phyloP scores from a whole-genome alignment of 1,284 basidiomycete genomes.

The Rhodotorula sp. region DNA sequence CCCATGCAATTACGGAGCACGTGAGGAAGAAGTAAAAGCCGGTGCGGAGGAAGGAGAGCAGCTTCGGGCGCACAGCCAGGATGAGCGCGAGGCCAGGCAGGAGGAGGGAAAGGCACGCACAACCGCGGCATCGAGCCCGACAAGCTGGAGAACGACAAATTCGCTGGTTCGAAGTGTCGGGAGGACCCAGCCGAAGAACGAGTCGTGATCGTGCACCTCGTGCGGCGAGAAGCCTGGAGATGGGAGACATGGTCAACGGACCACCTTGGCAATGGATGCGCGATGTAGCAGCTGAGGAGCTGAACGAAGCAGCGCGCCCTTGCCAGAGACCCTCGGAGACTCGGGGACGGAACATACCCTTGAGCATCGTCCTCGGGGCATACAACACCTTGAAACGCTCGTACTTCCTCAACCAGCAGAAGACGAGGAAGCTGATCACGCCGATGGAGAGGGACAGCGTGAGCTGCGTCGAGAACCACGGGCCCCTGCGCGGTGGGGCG shows the following conservation, averaged over 20 bases:
- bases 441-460: slow-evolving; percentile 77
- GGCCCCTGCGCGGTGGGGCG: slow-evolving; percentile 57
- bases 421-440: slow-evolving; percentile 74
- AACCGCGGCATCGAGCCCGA: slow-evolving; percentile 93
- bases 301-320: slow-evolving; percentile 3
- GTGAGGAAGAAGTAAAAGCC: slow-evolving; percentile 80
- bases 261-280: too few relatives aligned
- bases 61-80: slow-evolving; percentile 54
- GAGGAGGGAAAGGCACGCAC: slow-evolving; percentile 55
- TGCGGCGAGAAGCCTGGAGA: slow-evolving; percentile 78
- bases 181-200: slow-evolving; percentile 92
- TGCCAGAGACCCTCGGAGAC: too few relatives aligned
- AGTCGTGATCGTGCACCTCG: slow-evolving; percentile 76
- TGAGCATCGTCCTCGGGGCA: slow-evolving; percentile 88
- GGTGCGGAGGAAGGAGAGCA: slow-evolving; percentile 94
- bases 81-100: neutral
- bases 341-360: slow-evolving; percentile 61
- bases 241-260: neutral
- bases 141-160: slow-evolving; percentile 91
- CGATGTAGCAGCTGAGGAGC: neutral
- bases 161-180: slow-evolving; percentile 89
- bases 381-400: slow-evolving; percentile 80
- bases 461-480: slow-evolving; percentile 91
- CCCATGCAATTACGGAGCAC: slow-evolving; percentile 73
- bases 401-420: slow-evolving; percentile 71